Percentiles rank a stretch among this genome's conserved stretches.
Evolutionary conservation across 768 basidiomycete genomes (phyloP).

Genomic region (Rhodotorula paludigena): DNA sequence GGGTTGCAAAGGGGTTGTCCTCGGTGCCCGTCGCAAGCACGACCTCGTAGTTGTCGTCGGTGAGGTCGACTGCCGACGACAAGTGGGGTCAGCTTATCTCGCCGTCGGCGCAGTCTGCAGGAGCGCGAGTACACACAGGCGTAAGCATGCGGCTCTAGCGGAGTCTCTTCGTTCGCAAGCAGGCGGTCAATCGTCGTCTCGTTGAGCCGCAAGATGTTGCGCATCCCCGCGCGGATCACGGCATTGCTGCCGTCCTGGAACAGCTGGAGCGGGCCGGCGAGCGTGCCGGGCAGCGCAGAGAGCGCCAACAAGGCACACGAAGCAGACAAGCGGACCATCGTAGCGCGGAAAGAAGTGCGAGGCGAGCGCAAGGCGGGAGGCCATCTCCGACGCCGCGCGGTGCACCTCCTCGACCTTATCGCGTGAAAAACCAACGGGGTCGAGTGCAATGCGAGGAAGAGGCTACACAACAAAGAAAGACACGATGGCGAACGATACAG

Average conservation of each 20-base stretch:
- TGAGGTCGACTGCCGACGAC: slow-evolving; percentile 22
- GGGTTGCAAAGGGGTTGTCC: slow-evolving; percentile 17
- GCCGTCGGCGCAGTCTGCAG: no score
- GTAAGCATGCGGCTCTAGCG: slow-evolving; percentile 11
- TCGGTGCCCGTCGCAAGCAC: slow-evolving; percentile 16
- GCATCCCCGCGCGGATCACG: slow-evolving; percentile 1
- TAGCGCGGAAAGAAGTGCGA: background rate
- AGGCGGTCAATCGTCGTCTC: slow-evolving; percentile 24
- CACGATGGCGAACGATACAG: no score
- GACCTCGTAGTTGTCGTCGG: slow-evolving; percentile 28
- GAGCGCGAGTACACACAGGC: slow-evolving; percentile 18
- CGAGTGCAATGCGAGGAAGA: no score
- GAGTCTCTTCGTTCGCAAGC: background rate
- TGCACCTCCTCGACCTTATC: no score
- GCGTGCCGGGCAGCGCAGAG: background rate
- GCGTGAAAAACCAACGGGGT: fast-evolving
- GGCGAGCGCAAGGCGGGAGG: background rate
- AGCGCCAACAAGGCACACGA: slow-evolving; percentile 11
- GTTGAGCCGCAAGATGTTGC: slow-evolving; percentile 29
- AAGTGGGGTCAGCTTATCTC: background rate
- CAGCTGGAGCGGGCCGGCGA: slow-evolving; percentile 7
- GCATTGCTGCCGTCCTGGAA: background rate
- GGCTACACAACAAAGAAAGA: no score
- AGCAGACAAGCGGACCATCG: slow-evolving; percentile 11
- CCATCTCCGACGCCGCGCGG: background rate